Conservation (phyloP, 306 rosid species). For the Cicer cuneatum region DNA sequence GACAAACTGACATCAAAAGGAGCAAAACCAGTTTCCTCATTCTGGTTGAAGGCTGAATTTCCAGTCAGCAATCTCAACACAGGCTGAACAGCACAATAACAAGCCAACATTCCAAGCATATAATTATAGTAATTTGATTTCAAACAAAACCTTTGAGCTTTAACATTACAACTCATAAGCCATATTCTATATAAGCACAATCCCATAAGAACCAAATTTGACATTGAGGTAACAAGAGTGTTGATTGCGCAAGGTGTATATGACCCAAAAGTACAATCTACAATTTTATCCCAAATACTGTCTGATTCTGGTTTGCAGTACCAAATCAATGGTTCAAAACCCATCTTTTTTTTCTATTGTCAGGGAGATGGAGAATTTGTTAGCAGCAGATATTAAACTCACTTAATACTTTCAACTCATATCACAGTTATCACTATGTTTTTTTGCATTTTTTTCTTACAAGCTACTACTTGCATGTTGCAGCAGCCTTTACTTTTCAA, state of each 20-base stretch:
- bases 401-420: too few relatives aligned
- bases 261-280: constrained; percentile 76
- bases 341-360: constrained; percentile 46
- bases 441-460: too few relatives aligned
- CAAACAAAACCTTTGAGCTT: constrained; percentile 62
- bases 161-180: constrained; percentile 56
- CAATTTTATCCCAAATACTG: constrained; percentile 61
- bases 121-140: constrained; percentile 68
- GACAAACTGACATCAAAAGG: constrained; percentile 70
- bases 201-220: constrained; percentile 72
- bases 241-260: constrained; percentile 87
- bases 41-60: constrained; percentile 57
- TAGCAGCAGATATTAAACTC: too few relatives aligned
- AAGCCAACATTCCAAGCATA: constrained; percentile 57
- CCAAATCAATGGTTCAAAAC: constrained; percentile 68
- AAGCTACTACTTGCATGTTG: too few relatives aligned
- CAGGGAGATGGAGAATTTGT: too few relatives aligned
- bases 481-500: too few relatives aligned
- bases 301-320: constrained; percentile 73
- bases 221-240: constrained; percentile 64
- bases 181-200: constrained; percentile 71
- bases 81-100: constrained; percentile 66
- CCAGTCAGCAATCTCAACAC: constrained; percentile 62
- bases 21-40: constrained; percentile 55
- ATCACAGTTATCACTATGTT: too few relatives aligned